These are phyloP conservation scores for Cicer judaicum DNA, from an alignment of 306 rosid genomes.

Conservation along the genomic window DNA sequence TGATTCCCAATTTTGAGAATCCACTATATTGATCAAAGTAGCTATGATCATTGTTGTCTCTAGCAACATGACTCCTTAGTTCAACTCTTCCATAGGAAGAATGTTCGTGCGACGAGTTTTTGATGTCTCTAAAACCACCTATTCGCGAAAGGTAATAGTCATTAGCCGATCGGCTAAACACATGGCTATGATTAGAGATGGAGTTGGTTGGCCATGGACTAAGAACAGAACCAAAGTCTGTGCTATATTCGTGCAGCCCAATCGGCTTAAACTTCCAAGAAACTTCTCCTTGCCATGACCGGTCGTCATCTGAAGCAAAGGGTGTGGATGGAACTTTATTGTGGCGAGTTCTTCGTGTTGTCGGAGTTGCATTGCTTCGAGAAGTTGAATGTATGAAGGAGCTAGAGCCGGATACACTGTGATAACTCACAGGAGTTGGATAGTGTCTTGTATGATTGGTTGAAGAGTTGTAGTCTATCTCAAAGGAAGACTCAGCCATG, in stretches of 20 bases:
- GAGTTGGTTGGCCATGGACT: slow-evolving; percentile 66
- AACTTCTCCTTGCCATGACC: slow-evolving; percentile 78
- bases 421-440: slow-evolving; percentile 54
- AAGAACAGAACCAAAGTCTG: slow-evolving; percentile 59
- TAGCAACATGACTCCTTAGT: slow-evolving; percentile 71
- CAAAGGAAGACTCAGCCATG: slow-evolving; percentile 66
- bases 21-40: slow-evolving; percentile 42
- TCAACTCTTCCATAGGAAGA: slow-evolving; percentile 69
- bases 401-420: slow-evolving; percentile 52
- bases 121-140: slow-evolving; percentile 32
- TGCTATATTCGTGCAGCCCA: slow-evolving; percentile 54
- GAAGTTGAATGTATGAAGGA: slow-evolving; percentile 56
- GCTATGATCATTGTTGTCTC: slow-evolving; percentile 50
- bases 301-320: slow-evolving; percentile 67
- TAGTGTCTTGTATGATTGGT: slow-evolving; percentile 41
- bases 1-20: slow-evolving; percentile 42
- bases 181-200: slow-evolving; percentile 42
- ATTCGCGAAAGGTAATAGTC: slow-evolving; percentile 71
- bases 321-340: slow-evolving; percentile 60
- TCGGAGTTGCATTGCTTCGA: slow-evolving; percentile 36
- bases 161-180: slow-evolving; percentile 60
- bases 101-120: slow-evolving; percentile 39
- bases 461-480: slow-evolving; percentile 46
- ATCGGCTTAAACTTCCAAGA: slow-evolving; percentile 82
- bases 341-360: slow-evolving; percentile 38